Evolutionary conservation across 1,284 basidiomycete species (phyloP), one percentile per base, ranked within the genome.

Genomic region (Cryptococcus hybrid): DNA sequence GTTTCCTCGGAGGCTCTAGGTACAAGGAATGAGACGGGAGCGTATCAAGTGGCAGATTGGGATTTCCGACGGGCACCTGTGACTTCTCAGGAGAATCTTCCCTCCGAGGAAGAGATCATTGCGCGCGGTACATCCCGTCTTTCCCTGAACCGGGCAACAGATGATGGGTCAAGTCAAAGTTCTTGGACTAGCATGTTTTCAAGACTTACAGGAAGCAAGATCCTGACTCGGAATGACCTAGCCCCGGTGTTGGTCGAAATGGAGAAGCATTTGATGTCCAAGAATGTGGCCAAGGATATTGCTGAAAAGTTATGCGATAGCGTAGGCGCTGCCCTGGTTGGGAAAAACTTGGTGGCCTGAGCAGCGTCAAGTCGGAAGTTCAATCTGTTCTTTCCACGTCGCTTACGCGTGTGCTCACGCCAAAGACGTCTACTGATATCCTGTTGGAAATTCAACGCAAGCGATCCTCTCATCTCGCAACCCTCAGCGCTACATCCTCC

Each of bases 221-320:
- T 87, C 2, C 80, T 99, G 47, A 90, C 89, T 0, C 84, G 89
- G 57, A 82, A 85, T 45, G 94, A 98, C 73, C 78, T 99, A 43
- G 85, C 85, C 62, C 94, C 95, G 5, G 91, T 96, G 0, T 77
- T 99, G 30, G 87, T 88, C 47, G 89, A 87, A 18, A 99, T 99
- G 93, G 92, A 95, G 73, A 89, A 93, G 62, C 95, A 98, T 75
- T 82, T 99, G 49, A 97, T 98, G 90, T 87, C 90, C 79, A 99
- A 99, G 82, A 99, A 99, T 69, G 96, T 99, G 2, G 96, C 96
- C 6, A 90, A 86, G 75, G 92, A 96, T 58, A 96, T 99, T 62
- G 84, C 95, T 7, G 90, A 94, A 60, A 91, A 94, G 75, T 86
- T 99, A 3, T 97, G 94, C 72, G 91, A 95, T 68, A 87, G 89